These are phyloP conservation scores for Gamsiella multidivaricata DNA, from an alignment of 192 early-diverging fungal species.

Conservation along the genomic window DNA sequence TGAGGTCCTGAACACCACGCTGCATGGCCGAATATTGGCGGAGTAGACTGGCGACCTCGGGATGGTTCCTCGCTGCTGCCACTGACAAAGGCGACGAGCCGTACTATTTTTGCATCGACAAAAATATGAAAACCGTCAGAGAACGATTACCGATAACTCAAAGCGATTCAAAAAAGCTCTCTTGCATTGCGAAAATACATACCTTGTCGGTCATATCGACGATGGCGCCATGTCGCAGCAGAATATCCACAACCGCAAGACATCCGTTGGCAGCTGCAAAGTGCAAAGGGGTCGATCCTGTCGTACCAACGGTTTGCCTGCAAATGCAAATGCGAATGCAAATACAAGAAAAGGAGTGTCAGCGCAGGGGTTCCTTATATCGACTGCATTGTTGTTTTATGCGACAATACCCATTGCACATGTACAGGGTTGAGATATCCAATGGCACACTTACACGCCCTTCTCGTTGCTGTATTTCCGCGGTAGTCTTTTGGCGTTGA, in stretches of 20 bases:
- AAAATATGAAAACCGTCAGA: not conserved
- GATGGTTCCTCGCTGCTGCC: constrained; percentile 63
- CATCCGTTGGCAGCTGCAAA: constrained; percentile 86
- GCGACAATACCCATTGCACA: not conserved
- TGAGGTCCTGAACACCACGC: constrained; percentile 43
- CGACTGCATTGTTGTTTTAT: not conserved
- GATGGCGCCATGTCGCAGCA: constrained; percentile 71
- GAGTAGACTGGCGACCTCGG: constrained; percentile 56
- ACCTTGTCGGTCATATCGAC: constrained; percentile 69
- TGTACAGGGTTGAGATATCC: not conserved
- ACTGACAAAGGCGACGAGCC: constrained; percentile 64
- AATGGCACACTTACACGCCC: constrained; percentile 31
- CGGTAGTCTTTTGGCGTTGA: constrained; percentile 66
- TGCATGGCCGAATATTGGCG: constrained; percentile 49
- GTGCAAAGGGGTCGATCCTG: constrained; percentile 85
- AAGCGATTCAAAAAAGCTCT: no score
- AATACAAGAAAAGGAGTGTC: not conserved
- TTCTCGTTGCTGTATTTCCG: constrained; percentile 52
- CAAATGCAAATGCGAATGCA: no score
- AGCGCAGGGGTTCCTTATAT: not conserved
- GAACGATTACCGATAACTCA: no score
- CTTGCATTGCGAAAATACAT: not conserved
- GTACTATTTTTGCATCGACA: constrained; percentile 52
- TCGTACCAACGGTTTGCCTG: constrained; percentile 61
- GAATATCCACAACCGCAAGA: constrained; percentile 64